phyloP scores from a whole-genome alignment of 768 basidiomycete species.

The Amanita subjunquillea region DNA sequence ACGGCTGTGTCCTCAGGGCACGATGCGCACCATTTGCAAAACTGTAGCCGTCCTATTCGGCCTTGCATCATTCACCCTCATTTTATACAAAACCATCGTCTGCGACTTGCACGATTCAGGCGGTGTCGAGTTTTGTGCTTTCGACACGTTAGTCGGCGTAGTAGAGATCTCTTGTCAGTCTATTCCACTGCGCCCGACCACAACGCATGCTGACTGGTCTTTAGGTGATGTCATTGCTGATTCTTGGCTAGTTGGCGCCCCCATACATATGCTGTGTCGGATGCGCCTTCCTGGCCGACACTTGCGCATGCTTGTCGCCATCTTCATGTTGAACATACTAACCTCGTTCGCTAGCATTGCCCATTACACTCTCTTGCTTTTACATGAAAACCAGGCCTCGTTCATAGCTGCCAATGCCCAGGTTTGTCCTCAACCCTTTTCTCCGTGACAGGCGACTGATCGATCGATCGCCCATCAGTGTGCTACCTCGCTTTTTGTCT shows the following conservation, averaged over 20 bases:
- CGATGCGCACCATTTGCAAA: constrained; percentile 9
- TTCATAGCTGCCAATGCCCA: constrained; percentile 6
- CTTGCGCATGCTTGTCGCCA: constrained; percentile 13
- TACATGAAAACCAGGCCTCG: not conserved
- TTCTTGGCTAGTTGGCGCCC: constrained; percentile 14
- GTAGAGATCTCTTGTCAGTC: not conserved
- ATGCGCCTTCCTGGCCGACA: constrained; percentile 12
- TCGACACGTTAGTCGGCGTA: not conserved
- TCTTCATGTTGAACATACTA: constrained; percentile 14
- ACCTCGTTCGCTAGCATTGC: constrained; percentile 11
- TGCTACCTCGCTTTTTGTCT: constrained; percentile 7
- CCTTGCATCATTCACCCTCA: constrained; percentile 4
- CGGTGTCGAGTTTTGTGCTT: not conserved
- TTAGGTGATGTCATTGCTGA: constrained; percentile 15
- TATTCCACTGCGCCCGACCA: not conserved
- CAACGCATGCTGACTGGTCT: not conserved
- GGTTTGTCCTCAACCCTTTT: constrained; percentile 6
- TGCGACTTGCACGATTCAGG: constrained; percentile 3
- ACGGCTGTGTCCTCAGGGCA: constrained; percentile 10
- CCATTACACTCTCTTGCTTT: constrained; percentile 10
- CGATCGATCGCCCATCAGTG: not conserved
- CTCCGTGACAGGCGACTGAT: not conserved
- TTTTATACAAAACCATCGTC: constrained; percentile 10
- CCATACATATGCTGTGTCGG: constrained; percentile 14
- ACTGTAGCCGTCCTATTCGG: constrained; percentile 6